Base-by-base conservation (phyloP, 305 asterid species). In the Ilex paraguariensis region DNA sequence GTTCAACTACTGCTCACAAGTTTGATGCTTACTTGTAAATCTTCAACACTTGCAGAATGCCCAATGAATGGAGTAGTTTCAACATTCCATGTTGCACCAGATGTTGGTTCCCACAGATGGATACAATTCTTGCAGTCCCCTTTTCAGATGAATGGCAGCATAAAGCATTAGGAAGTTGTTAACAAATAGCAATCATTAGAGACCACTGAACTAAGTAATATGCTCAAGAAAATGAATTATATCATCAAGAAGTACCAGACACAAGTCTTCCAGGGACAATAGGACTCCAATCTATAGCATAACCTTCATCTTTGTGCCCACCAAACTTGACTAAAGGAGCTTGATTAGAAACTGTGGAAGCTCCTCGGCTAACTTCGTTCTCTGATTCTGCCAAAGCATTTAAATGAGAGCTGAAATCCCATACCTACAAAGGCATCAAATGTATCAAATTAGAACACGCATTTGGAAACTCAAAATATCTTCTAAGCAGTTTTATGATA, bases 231-330 rank as follows among this genome's bases (percentile, higher is more conserved):
- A 40, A 57, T 32, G 51, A 44, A 45, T 63, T 65, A 32, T 44
- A 61, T 36, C 16, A 49, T 3, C 28, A 21, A 21, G 66, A 33
- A 10, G 56, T 70, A 88, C 98, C 98, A 42, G 98, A 71, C 5
- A 89, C 82, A 4, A 92, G 95, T 81, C 91, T 89, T 67, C 97
- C 98, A 55, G 96, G 82, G 63, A 77, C 95, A 65, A 86, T 83
- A 44, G 96, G 98, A 67, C 88, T 87, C 97, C 98, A 92, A 73
- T 92, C 98, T 40, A 92, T 67, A 66, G 97, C 96, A 75, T 74
- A 92, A 57, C 98, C 98, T 86, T 90, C 98, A 82, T 89, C 97
- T 74, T 84, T 81, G 81, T 90, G 98, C 30, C 96, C 95, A 3
- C 57, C 73, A 82, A 82, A 92, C 71, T 84, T 86, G 59, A 77